These are phyloP conservation scores for Fraxinus platypoda DNA, from an alignment of 305 asterid genomes.

Conservation along the genomic window DNA sequence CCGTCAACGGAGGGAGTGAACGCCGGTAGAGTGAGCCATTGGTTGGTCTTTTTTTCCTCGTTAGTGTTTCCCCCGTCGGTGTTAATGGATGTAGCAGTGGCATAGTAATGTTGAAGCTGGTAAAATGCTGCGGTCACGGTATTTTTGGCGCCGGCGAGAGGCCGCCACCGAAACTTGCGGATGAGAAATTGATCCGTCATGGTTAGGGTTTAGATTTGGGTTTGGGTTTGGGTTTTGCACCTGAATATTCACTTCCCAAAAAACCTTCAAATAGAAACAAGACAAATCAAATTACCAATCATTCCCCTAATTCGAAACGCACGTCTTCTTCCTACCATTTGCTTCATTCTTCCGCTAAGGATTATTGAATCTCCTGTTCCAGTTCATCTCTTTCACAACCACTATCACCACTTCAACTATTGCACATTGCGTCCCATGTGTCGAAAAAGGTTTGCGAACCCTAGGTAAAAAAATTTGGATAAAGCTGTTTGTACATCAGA, in stretches of 20 bases:
- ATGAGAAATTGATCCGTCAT: conserved; percentile 48
- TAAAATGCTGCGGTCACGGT: background rate
- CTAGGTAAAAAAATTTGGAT: too few relatives aligned
- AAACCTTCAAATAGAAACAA: background rate
- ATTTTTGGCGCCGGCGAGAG: conserved; percentile 19
- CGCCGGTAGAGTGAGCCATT: conserved; percentile 68
- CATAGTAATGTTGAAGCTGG: conserved; percentile 24
- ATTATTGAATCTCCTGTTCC: too few relatives aligned
- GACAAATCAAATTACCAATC: background rate
- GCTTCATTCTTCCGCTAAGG: background rate
- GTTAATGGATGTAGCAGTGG: conserved; percentile 25
- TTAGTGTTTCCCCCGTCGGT: conserved; percentile 28
- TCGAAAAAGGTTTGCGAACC: too few relatives aligned
- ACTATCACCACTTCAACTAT: too few relatives aligned
- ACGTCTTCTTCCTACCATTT: background rate
- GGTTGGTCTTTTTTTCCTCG: conserved; percentile 28
- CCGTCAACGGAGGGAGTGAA: conserved; percentile 56
- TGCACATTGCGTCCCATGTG: too few relatives aligned
- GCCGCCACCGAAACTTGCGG: conserved; percentile 47
- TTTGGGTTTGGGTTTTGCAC: conserved; percentile 18
- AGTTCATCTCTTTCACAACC: too few relatives aligned
- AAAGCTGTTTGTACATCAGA: too few relatives aligned
- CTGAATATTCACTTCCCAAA: background rate
- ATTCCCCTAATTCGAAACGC: background rate
- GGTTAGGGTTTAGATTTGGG: conserved; percentile 28